Conservation (phyloP, 2,329 filamentous ascomycete genomes). For the Elsinoe arachidis region DNA sequence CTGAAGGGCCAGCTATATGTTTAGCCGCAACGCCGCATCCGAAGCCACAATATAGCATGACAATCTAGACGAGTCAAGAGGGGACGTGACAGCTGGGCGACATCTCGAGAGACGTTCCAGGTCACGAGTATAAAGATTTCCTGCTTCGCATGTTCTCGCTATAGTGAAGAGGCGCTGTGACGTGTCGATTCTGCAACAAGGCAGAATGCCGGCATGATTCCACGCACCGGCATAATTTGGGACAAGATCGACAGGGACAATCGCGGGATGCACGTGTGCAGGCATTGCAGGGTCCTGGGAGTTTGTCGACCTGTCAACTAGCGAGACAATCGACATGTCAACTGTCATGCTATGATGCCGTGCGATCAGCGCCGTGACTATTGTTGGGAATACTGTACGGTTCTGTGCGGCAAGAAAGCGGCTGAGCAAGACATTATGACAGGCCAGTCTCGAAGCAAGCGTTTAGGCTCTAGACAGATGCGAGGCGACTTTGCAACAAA, state of each 20-base stretch:
- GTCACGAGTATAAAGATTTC: too few species aligned
- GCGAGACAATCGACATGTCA: constrained; percentile 1
- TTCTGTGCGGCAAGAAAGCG: background rate
- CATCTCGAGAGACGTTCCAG: background rate
- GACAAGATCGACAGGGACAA: constrained; percentile 3
- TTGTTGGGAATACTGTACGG: background rate
- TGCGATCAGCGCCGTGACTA: background rate
- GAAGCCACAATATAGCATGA: background rate
- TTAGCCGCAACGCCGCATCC: background rate
- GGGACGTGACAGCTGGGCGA: background rate
- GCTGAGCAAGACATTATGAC: constrained; percentile 10
- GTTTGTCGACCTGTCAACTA: background rate
- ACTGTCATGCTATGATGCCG: background rate
- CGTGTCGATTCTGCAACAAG: background rate
- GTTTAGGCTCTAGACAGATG: background rate
- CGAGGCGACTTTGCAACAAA: constrained; percentile 1
- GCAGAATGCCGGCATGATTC: background rate
- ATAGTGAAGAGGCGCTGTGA: background rate
- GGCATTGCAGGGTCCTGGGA: background rate
- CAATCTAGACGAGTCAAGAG: background rate
- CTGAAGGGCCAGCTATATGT: background rate
- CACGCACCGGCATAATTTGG: background rate
- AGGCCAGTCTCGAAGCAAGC: background rate
- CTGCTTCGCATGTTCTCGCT: too few species aligned
- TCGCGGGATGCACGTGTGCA: background rate